Evolutionary conservation across 106 monocot genomes (phyloP).

Genomic region (Apostasia ramifera): DNA sequence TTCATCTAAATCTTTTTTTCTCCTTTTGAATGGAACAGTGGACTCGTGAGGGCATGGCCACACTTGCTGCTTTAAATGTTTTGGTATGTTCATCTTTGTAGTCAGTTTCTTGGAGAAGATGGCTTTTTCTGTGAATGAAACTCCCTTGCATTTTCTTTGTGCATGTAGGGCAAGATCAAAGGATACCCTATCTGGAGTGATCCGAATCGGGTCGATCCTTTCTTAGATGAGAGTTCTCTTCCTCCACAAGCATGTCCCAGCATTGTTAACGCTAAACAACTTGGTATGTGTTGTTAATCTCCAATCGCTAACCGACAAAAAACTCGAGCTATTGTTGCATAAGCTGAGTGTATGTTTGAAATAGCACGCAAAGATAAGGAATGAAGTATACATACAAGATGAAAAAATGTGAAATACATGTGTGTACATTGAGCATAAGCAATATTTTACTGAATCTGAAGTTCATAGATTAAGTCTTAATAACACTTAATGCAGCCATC

Average conservation of each 20-base stretch:
- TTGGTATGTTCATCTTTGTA: slow-evolving; percentile 36
- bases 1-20: neutral
- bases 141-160: neutral
- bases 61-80: slow-evolving; percentile 96
- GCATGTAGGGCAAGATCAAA: slow-evolving; percentile 80
- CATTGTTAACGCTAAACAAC: slow-evolving; percentile 90
- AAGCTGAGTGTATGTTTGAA: neutral
- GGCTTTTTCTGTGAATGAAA: neutral
- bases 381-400: too few species aligned
- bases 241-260: slow-evolving; percentile 85
- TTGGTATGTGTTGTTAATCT: slow-evolving; percentile 37
- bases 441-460: too few species aligned
- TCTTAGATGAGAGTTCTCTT: slow-evolving; percentile 65
- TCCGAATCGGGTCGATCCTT: slow-evolving; percentile 64
- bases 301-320: neutral
- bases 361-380: neutral
- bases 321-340: neutral
- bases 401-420: too few species aligned
- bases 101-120: neutral
- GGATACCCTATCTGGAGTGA: slow-evolving; percentile 87
- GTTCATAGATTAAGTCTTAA: too few species aligned
- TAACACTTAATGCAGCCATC: too few species aligned
- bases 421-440: too few species aligned
- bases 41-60: slow-evolving; percentile 99
- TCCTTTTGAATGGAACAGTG: slow-evolving; percentile 37